Evolutionary conservation across 345 rosid species (phyloP), one percentile per base, ranked within the genome.

Genomic region (Geranium brycei): DNA sequence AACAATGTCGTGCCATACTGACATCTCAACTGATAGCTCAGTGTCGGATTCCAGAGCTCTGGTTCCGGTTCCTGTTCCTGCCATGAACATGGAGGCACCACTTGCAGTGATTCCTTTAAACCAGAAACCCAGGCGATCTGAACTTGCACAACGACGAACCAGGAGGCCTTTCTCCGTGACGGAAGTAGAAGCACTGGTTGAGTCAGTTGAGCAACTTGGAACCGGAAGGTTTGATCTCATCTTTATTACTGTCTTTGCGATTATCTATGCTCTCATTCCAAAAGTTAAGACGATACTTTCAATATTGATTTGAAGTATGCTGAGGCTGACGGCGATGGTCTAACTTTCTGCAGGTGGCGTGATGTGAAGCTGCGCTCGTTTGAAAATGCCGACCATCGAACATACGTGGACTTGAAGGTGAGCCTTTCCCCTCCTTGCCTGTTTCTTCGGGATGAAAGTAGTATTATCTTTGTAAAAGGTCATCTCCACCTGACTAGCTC

Each of bases 161-260:
- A 77, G 99, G 84, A 86, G 99, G 73, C 99, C 99, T 28, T 95
- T 95, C 79, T 88, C 95, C 68, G 99, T 95, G 30, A 55, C 81
- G 17, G 99, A 95, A 83, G 99, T 95, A 67, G 97, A 91, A 82
- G 92, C 97, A 66, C 72, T 95, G 58, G 96, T 95, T 60, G 80
- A 75, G 1, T 91, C 99, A 16, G 99, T 95, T 68, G 97, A 95
- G 76, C 81, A 87, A 72, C 79, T 91, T 23, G 96, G 99, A 64
- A 91, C 92, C 17, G 99, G 99, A 77, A 95, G 99, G 97, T 93
- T 66, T 63, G 68, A n/a, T 69, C 11, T 66, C 17, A 35, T 35
- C 41, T 7, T 35, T 35, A 7, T 35, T 35, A 35, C 41, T 47
- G 47, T 38, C 47, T 10, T 38, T 38, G 47, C 11, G 47, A 38